Conservation (phyloP, 352 stramenopile species). For the Pythium pyrilobum region DNA sequence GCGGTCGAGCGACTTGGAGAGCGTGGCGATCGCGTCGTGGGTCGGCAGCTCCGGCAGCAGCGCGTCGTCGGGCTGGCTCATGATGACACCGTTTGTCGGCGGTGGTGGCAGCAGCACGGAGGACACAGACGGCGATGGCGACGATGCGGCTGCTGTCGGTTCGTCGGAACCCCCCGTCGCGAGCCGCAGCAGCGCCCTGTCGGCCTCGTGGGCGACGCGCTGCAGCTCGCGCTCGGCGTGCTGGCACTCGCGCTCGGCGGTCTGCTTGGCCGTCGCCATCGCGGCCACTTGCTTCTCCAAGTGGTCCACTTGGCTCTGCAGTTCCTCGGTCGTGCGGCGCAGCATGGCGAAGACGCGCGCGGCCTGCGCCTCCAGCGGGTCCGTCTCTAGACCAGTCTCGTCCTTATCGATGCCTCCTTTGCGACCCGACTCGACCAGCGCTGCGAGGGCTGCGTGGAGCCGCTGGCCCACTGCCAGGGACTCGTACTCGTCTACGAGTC, state of each 20-base stretch:
- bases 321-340: conserved; percentile 13
- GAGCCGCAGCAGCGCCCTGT: conserved; percentile 30
- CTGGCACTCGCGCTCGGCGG: conserved; percentile 25
- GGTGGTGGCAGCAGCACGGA: background rate
- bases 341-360: conserved; percentile 27
- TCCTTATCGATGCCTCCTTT: background rate
- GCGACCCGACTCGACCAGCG: background rate
- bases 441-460: background rate
- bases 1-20: conserved; percentile 15
- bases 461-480: too few species aligned
- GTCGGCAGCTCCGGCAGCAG: conserved; percentile 23
- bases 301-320: conserved; percentile 25
- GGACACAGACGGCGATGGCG: too few species aligned
- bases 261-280: conserved; percentile 18
- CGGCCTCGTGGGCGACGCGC: conserved; percentile 25
- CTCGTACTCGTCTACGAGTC: too few species aligned
- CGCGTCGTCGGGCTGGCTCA: conserved; percentile 2
- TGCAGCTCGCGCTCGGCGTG: conserved; percentile 21
- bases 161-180: conserved; percentile 4
- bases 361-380: conserved; percentile 23
- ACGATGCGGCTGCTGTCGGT: background rate
- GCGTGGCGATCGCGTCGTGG: conserved; percentile 2
- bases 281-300: conserved; percentile 22
- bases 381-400: background rate
- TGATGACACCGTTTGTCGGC: background rate